A percentile compares a stretch with the other conserved stretches of the same genome.
phyloP scores from a whole-genome alignment of 2,329 filamentous ascomycete genomes.

The Sclerotinia glacialis region DNA sequence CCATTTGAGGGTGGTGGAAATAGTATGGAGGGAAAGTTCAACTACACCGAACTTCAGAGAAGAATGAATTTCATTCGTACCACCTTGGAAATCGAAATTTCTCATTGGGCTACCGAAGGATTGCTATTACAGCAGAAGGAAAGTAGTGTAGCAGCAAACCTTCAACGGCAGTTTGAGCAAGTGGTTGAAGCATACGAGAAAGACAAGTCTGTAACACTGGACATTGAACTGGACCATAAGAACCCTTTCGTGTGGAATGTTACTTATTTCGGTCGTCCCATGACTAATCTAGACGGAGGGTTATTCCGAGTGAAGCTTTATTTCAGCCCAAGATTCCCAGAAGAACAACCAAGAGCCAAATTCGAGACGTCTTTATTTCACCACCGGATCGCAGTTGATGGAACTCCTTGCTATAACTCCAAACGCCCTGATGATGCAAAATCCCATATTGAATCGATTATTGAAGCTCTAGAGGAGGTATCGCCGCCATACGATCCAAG shows the following conservation, averaged over 20 bases:
- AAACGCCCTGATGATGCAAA: constrained; percentile 71
- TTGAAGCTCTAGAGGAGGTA: constrained; percentile 82
- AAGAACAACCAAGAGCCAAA: constrained; percentile 79
- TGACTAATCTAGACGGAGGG: constrained; percentile 90
- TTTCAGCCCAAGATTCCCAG: constrained; percentile 82
- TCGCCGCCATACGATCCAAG: constrained; percentile 85
- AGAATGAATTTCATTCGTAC: constrained; percentile 68
- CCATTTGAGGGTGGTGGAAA: constrained; percentile 80
- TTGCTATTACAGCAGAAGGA: constrained; percentile 60
- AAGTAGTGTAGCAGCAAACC: constrained; percentile 72
- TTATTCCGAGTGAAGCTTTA: constrained; percentile 77
- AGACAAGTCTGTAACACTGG: constrained; percentile 66
- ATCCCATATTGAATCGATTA: constrained; percentile 79
- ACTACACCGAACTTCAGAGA: constrained; percentile 70
- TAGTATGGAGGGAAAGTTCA: constrained; percentile 80
- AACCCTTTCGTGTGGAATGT: constrained; percentile 90
- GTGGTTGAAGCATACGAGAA: constrained; percentile 72
- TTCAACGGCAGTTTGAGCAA: constrained; percentile 82
- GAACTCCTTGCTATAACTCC: constrained; percentile 79
- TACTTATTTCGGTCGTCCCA: constrained; percentile 86
- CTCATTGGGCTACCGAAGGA: constrained; percentile 70
- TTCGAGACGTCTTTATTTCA: constrained; percentile 84
- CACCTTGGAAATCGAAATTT: constrained; percentile 68
- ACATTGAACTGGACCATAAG: constrained; percentile 70
- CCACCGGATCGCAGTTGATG: constrained; percentile 76